Conservation (phyloP, 345 rosid species). For the Atalantia buxifolia region DNA sequence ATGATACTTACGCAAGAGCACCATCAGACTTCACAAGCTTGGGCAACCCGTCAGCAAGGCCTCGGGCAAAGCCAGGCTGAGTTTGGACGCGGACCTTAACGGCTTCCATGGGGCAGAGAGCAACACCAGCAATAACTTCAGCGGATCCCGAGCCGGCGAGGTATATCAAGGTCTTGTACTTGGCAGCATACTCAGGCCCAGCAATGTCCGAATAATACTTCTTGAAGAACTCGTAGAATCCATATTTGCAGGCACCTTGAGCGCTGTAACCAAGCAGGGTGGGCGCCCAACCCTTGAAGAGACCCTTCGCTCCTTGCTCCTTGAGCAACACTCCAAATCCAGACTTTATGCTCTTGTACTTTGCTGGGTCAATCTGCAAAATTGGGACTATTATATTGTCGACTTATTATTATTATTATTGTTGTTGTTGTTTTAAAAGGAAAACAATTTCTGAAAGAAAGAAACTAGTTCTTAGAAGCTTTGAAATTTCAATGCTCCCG, state of each 20-base stretch:
- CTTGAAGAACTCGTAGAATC: conserved; percentile 88
- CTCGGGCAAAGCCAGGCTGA: conserved; percentile 93
- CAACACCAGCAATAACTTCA: conserved; percentile 84
- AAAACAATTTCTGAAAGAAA: too few species aligned
- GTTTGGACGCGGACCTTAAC: conserved; percentile 96
- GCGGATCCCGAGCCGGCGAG: conserved; percentile 96
- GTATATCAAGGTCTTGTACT: conserved; percentile 86
- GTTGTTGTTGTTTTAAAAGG: too few species aligned
- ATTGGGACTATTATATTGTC: neutral
- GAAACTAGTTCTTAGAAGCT: too few species aligned
- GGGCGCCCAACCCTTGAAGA: conserved; percentile 91
- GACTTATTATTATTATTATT: too few species aligned
- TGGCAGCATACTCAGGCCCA: conserved; percentile 84
- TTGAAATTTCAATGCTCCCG: too few species aligned
- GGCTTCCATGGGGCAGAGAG: conserved; percentile 96
- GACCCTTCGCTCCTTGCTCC: conserved; percentile 84
- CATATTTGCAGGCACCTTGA: conserved; percentile 91
- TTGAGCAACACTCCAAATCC: conserved; percentile 74
- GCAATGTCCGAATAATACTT: conserved; percentile 91
- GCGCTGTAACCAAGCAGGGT: conserved; percentile 91
- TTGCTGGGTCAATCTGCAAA: conserved; percentile 76
- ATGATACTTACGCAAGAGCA: conserved; percentile 45
- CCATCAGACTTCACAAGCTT: conserved; percentile 80
- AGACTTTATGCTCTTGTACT: conserved; percentile 74
- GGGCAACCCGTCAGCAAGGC: conserved; percentile 89